These are phyloP conservation scores for Kwoniella dendrophila DNA, from an alignment of 768 basidiomycete genomes.

Conservation along the genomic window DNA sequence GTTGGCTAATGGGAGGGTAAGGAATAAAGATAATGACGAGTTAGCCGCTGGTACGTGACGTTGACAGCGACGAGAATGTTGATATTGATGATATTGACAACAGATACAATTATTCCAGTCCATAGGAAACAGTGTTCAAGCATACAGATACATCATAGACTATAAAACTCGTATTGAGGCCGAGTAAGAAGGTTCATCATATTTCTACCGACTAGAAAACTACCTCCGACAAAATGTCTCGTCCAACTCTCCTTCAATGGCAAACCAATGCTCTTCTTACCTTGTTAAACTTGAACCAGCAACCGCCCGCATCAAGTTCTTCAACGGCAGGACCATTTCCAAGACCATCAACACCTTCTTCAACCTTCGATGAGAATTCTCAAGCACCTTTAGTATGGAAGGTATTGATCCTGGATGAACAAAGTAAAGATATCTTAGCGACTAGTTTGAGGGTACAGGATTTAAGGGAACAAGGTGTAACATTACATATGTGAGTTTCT, in stretches of 20 bases:
- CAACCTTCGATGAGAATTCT: constrained; percentile 46
- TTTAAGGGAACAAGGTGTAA: constrained; percentile 92
- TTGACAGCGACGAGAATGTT: not conserved
- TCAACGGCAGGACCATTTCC: constrained; percentile 57
- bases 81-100: not conserved
- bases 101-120: not conserved
- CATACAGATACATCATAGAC: too few species aligned
- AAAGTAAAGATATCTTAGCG: constrained; percentile 93
- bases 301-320: constrained; percentile 58
- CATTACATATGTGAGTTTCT: constrained; percentile 84
- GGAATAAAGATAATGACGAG: too few species aligned
- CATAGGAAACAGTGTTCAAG: too few species aligned
- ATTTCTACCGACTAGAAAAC: not conserved
- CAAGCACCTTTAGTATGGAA: constrained; percentile 87
- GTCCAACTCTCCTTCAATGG: constrained; percentile 71
- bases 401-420: constrained; percentile 88
- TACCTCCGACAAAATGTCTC: constrained; percentile 30
- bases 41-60: not conserved
- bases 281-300: constrained; percentile 78
- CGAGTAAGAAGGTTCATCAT: too few species aligned
- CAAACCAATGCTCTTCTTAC: constrained; percentile 84
- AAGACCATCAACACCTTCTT: constrained; percentile 35
- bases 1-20: not conserved
- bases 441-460: constrained; percentile 95
- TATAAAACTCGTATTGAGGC: too few species aligned